Base-by-base conservation (phyloP, 495 filamentous ascomycete species). In the Aspergillus kassunensis region DNA sequence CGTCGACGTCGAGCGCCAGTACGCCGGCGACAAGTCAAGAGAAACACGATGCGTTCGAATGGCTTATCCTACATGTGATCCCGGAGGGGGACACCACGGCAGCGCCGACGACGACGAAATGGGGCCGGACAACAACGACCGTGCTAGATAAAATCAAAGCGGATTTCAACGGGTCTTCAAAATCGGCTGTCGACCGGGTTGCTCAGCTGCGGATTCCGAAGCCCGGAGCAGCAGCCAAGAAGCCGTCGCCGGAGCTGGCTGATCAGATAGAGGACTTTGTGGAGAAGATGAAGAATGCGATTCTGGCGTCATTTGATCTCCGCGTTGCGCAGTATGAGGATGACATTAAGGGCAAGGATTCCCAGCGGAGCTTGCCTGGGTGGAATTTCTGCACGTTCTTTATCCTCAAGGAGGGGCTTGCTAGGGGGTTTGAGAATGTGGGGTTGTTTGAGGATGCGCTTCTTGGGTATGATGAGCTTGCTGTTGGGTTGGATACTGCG, bases 301-400 rank as follows among this genome's bases (percentile, higher is more conserved):
- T 98, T 53, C 75, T 98, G 16, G 78, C 84, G 13, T 91, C 91
- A 6, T 97, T 98, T 61, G 91, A 96, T 73, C 76, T 86, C 37
- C 85, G 93, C 9, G 95, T 98, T 5, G 81, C 78, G 34, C 92
- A 97, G 60, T 97, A 97, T 66, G 93, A 98, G 62, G 92, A 97
- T 60, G 95, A 98, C 66, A 95, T 98, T 59, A 85, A 85, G 58
- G 95, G 96, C 63, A 90, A 88, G 60, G 93, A 97, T 58, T 81
- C 86, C 4, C 91, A 97, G 71, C 83, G 92, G 35, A 81, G 76
- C 35, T 70, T 98, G 19, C 93, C 95, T 3, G 93, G 93, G 0
- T 98, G 95, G 93, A 98, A 98, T 62, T 98, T 97, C 63, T 97
- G 92, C 66, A 97, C 95, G 0, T 98, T 97, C 63, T 98, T 98